Percentiles rank a stretch among this genome's conserved stretches.
Evolutionary conservation across 164 flowering plant species (phyloP).

Genomic region (Tetrastigma voinierianum): DNA sequence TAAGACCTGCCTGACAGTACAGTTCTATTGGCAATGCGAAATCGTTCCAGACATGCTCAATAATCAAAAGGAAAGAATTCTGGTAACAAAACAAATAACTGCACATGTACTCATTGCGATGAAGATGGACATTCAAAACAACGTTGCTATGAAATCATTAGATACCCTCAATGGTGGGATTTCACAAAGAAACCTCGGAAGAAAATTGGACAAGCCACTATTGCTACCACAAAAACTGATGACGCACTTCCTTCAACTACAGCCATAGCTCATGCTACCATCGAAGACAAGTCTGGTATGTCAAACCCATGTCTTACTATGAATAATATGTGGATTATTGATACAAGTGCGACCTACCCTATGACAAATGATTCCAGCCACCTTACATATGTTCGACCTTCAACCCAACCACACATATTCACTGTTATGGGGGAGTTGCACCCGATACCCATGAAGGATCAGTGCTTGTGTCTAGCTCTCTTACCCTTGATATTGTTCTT

Average conservation of each 20-base stretch:
- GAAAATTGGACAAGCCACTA: neutral
- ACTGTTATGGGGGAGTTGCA: constrained; percentile 1
- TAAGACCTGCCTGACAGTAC: neutral
- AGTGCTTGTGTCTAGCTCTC: neutral
- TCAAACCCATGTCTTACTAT: neutral
- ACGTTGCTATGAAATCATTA: constrained; percentile 15
- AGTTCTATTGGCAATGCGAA: neutral
- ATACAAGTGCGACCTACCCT: constrained; percentile 6
- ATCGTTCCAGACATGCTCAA: neutral
- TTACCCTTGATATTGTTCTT: no score
- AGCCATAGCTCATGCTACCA: neutral
- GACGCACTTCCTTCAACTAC: neutral
- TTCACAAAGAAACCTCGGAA: constrained; percentile 10
- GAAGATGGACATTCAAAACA: no score
- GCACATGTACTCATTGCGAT: no score
- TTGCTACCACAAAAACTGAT: neutral
- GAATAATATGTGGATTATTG: constrained; percentile 12
- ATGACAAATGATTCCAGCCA: constrained; percentile 7
- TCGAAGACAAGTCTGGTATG: neutral
- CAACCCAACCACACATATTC: neutral
- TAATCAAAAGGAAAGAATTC: no score
- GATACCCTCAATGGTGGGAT: constrained; percentile 20
- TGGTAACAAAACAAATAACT: no score
- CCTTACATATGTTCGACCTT: neutral
- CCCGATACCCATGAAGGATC: no score